A percentile compares a stretch with the other conserved stretches of the same genome.
Evolutionary conservation across 2,329 filamentous ascomycete genomes (phyloP).

Genomic region (Claviceps digitariae): DNA sequence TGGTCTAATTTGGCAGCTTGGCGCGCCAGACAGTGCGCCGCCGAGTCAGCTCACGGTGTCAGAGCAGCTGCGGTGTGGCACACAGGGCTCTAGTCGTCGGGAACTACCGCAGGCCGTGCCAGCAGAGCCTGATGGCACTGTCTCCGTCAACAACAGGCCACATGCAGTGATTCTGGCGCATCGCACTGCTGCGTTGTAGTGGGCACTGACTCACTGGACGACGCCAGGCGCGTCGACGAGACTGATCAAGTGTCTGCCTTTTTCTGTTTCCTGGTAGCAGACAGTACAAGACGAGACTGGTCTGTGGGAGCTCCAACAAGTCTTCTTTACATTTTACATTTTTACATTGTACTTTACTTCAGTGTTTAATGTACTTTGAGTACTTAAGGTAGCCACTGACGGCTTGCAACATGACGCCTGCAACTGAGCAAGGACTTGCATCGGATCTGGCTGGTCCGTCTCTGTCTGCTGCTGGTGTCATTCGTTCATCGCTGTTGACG

Average conservation of each 20-base stretch:
- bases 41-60: not conserved
- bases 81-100: too few species aligned
- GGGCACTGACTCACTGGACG: too few species aligned
- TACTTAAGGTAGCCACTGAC: not conserved
- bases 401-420: too few species aligned
- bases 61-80: not conserved
- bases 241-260: not conserved
- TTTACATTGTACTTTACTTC: too few species aligned
- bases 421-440: too few species aligned
- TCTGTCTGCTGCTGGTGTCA: too few species aligned
- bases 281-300: not conserved
- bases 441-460: too few species aligned
- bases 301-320: not conserved
- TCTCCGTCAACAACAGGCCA: not conserved
- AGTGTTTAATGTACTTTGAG: too few species aligned
- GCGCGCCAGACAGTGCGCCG: not conserved
- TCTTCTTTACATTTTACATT: too few species aligned
- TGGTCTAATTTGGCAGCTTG: not conserved
- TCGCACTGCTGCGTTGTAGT: not conserved
- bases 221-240: too few species aligned
- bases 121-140: not conserved
- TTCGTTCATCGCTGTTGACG: not conserved
- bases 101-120: not conserved
- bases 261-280: not conserved
- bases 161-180: not conserved